These are phyloP conservation scores for Cystofilobasidium ferigula DNA, from an alignment of 768 basidiomycete genomes.

Conservation along the genomic window DNA sequence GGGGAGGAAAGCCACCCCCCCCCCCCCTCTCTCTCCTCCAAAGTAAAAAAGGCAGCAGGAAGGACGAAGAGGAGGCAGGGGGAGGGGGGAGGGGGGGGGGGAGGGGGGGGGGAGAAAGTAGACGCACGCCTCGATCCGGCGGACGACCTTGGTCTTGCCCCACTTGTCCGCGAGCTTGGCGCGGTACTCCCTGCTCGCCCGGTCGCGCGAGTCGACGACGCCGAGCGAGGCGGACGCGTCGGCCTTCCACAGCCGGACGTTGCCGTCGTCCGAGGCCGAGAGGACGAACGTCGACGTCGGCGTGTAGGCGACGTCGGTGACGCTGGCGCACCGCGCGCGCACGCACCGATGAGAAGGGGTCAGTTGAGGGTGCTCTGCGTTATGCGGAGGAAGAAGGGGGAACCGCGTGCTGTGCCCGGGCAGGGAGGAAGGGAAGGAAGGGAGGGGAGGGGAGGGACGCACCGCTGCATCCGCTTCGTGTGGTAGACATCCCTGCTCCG, in stretches of 20 bases:
- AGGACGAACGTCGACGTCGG: slow-evolving; percentile 83
- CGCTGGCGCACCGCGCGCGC: slow-evolving; percentile 43
- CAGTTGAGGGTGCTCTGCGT: too few species aligned
- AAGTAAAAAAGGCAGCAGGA: slow-evolving; percentile 1
- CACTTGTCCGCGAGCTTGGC: slow-evolving; percentile 77
- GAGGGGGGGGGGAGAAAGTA: neutral
- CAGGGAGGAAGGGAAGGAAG: neutral
- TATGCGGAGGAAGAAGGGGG: too few species aligned
- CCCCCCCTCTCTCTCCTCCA: too few species aligned
- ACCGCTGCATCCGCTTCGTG: slow-evolving; percentile 98
- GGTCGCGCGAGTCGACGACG: slow-evolving; percentile 75
- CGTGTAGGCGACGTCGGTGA: slow-evolving; percentile 78
- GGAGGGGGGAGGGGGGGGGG: neutral
- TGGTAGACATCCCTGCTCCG: slow-evolving; percentile 82
- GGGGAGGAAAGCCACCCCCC: too few species aligned
- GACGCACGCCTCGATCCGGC: slow-evolving; percentile 66
- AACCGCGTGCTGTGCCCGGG: too few species aligned
- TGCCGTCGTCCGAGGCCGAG: slow-evolving; percentile 87
- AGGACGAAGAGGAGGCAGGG: neutral
- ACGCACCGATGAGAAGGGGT: neutral
- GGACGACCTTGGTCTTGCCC: slow-evolving; percentile 71
- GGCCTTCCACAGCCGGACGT: slow-evolving; percentile 89
- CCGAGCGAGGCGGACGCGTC: slow-evolving; percentile 86
- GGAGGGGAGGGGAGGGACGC: slow-evolving; percentile 22
- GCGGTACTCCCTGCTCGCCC: slow-evolving; percentile 84